These are phyloP conservation scores for Blastomyces emzantsi DNA, from an alignment of 2,329 filamentous ascomycete genomes.

Conservation along the genomic window DNA sequence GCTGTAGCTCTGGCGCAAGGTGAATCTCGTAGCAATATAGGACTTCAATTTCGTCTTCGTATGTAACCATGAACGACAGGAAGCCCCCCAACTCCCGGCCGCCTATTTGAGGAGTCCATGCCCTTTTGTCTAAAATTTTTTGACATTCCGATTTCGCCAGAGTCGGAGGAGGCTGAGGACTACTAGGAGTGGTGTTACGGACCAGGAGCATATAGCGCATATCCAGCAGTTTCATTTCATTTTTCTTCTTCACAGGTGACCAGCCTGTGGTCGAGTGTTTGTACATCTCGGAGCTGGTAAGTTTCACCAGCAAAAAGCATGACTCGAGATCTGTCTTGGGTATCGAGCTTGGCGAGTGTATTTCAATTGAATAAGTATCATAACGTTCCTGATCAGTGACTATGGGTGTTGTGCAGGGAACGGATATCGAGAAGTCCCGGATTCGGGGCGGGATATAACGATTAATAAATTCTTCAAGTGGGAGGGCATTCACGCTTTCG, in stretches of 20 bases:
- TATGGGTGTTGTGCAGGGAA: slow-evolving; percentile 9
- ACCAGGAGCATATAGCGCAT: slow-evolving; percentile 51
- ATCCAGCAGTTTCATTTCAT: slow-evolving; percentile 50
- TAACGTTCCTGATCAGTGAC: slow-evolving; percentile 5
- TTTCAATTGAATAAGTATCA: slow-evolving; percentile 20
- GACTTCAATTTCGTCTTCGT: slow-evolving; percentile 47
- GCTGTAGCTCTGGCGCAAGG: slow-evolving; percentile 36
- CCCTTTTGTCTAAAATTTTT: neutral
- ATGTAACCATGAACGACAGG: slow-evolving; percentile 49
- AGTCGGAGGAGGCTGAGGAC: neutral
- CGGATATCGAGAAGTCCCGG: slow-evolving; percentile 13
- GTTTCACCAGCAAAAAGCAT: slow-evolving; percentile 46
- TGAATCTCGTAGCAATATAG: slow-evolving; percentile 59
- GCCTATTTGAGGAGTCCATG: neutral
- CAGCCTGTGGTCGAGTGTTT: slow-evolving; percentile 45
- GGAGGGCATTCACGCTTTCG: slow-evolving; percentile 36
- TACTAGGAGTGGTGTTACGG: slow-evolving; percentile 3
- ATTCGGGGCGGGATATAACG: slow-evolving; percentile 24
- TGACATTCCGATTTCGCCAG: too few species aligned
- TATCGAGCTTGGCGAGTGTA: slow-evolving; percentile 33
- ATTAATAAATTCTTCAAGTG: slow-evolving; percentile 31
- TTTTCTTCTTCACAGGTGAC: slow-evolving; percentile 44
- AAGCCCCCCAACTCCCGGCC: slow-evolving; percentile 30
- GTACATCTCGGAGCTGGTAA: slow-evolving; percentile 48
- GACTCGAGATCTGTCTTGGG: slow-evolving; percentile 34